A percentile compares a stretch with the other conserved stretches of the same genome.
Evolutionary conservation across 345 rosid genomes (phyloP).

Genomic region (Balakata baccata): DNA sequence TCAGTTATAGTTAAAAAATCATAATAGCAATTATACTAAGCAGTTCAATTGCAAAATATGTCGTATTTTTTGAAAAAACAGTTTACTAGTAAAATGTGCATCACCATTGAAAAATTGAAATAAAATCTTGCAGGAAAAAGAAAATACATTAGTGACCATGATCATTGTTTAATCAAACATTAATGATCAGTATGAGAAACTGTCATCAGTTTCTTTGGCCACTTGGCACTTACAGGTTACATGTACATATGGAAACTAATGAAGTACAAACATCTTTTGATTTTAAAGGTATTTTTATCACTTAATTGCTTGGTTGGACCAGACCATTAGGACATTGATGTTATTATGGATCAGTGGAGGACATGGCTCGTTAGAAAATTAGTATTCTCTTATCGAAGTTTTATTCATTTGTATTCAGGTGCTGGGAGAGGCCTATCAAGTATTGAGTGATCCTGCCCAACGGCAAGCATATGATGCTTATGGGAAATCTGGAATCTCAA

Average conservation of each 20-base stretch:
- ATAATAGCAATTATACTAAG: not conserved
- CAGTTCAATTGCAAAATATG: not conserved
- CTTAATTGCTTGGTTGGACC: not conserved
- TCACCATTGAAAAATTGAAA: not conserved
- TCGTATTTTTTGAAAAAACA: not conserved
- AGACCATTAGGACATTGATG: not conserved
- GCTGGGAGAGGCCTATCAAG: slow-evolving; percentile 97
- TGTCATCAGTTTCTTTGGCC: not conserved
- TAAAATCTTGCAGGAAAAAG: not conserved
- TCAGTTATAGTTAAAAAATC: not conserved
- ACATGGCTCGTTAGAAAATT: not conserved
- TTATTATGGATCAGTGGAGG: not conserved
- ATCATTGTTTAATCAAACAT: not conserved
- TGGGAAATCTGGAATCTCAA: slow-evolving; percentile 95
- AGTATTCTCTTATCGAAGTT: slow-evolving; percentile 9
- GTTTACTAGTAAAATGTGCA: not conserved
- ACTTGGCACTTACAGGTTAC: not conserved
- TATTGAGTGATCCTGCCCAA: slow-evolving; percentile 81
- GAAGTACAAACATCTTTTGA: not conserved
- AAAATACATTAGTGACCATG: not conserved
- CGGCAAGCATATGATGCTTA: slow-evolving; percentile 88
- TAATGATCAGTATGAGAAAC: not conserved
- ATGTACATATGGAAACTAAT: not conserved
- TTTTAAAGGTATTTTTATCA: not conserved
- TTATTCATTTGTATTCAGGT: slow-evolving; percentile 44